Evolutionary conservation across 1,139 yeast genomes (phyloP), one percentile per base, ranked within the genome.

Genomic region (Pichia sp.): DNA sequence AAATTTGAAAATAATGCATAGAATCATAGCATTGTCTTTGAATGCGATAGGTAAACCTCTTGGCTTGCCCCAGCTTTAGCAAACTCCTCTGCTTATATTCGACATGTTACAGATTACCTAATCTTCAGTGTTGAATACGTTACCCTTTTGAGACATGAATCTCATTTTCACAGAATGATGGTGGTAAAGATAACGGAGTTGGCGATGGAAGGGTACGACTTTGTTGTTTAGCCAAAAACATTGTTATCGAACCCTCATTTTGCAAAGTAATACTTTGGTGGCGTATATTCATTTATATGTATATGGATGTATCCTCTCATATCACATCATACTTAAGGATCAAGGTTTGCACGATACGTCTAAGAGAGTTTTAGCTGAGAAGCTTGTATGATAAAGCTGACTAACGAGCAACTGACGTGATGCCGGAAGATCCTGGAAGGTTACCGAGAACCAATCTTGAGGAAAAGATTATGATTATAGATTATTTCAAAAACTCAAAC

Each of bases 391-490:
- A 34, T 34, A 34, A 34, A 13, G n/a, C 11, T 13, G n/a, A 34
- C 38, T 26, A 34, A 34, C 6, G n/a, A 34, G n/a, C 8, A 34
- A 13, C 38, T 41, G 26, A 41, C 11, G 11, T 15, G 32, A 49
- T 45, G 43, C 38, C 42, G 45, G 44, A 16, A 3, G 44, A 32
- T 10, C 11, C 32, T 5, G 49, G 38, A 30, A 62, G 73, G 66
- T 75, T 74, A 49, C 83, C 84, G 6, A 69, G 86, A 57, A 84
- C 85, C 16, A 81, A 81, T 26, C 70, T 81, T 54, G 85, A 80
- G 66, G 82, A 81, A 64, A 81, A 81, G 66, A 74, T 81, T 51
- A 76, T 74, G 69, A 79, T 81, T 32, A 69, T 81, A 46, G 84
- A 81, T 64, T 75, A 71, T 62, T 79, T 70, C 60, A 84, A 78